These are phyloP conservation scores for Perkinsus chesapeaki DNA, from an alignment of 169 alveolate species.

Conservation along the genomic window DNA sequence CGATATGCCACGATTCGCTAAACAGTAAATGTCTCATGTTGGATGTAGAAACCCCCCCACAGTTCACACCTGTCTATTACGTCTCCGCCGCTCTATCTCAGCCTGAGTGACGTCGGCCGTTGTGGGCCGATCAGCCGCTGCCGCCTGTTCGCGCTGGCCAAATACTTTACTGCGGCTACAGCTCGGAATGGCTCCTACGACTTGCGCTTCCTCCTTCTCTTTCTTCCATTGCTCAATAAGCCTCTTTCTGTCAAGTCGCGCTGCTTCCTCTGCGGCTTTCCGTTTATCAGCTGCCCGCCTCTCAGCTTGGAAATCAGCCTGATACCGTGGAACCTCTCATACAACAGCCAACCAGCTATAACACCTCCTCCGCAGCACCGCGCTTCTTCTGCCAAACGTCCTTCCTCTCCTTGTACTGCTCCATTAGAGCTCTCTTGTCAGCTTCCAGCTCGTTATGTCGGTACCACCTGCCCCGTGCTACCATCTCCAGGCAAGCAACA, in stretches of 20 bases:
- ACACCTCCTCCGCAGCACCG: not conserved
- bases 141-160: not conserved
- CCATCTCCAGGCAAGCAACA: not conserved
- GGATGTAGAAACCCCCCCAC: not conserved
- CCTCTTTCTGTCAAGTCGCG: not conserved
- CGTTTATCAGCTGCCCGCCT: not conserved
- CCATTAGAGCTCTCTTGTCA: not conserved
- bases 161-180: not conserved
- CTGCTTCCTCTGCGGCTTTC: not conserved
- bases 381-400: not conserved
- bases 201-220: not conserved
- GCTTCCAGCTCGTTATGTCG: not conserved
- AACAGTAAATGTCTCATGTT: not conserved
- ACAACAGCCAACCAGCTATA: not conserved
- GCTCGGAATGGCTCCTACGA: not conserved
- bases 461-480: not conserved
- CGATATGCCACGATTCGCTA: not conserved
- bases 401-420: not conserved
- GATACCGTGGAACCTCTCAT: not conserved
- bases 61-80: not conserved
- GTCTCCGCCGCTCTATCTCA: not conserved
- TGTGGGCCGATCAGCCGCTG: not conserved
- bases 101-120: not conserved
- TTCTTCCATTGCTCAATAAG: not conserved
- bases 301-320: not conserved